These are phyloP conservation scores for Infundibulicybe gibba DNA, from an alignment of 768 basidiomycete species.

Conservation along the genomic window DNA sequence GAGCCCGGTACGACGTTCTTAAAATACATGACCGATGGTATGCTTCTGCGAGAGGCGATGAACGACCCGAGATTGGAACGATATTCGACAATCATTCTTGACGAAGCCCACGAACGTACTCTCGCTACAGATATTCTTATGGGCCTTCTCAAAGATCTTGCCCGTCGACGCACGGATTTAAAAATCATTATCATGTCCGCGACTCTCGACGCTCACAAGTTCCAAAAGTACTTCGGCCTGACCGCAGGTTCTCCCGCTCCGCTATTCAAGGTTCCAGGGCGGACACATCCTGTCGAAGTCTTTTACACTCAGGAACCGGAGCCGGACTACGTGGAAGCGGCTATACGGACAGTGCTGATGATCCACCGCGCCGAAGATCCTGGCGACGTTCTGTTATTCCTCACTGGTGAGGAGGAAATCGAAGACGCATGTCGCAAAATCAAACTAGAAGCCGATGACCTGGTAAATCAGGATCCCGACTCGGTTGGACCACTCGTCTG, in stretches of 20 bases:
- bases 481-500: slow-evolving; percentile 85
- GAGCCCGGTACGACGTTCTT: slow-evolving; percentile 87
- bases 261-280: slow-evolving; percentile 86
- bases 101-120: slow-evolving; percentile 98
- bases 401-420: slow-evolving; percentile 98
- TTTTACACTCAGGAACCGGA: slow-evolving; percentile 93
- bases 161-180: slow-evolving; percentile 77
- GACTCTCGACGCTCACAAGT: slow-evolving; percentile 94
- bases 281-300: slow-evolving; percentile 94
- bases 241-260: slow-evolving; percentile 51
- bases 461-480: slow-evolving; percentile 65
- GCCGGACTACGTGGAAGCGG: slow-evolving; percentile 95
- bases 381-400: slow-evolving; percentile 90
- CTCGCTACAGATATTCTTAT: slow-evolving; percentile 98
- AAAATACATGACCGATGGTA: slow-evolving; percentile 99
- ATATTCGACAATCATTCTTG: slow-evolving; percentile 97
- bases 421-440: slow-evolving; percentile 96
- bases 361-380: slow-evolving; percentile 94
- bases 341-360: slow-evolving; percentile 94
- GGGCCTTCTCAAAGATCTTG: slow-evolving; percentile 88
- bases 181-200: slow-evolving; percentile 99
- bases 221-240: slow-evolving; percentile 88
- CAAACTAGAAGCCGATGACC: slow-evolving; percentile 84
- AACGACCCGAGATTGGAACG: slow-evolving; percentile 87
- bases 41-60: slow-evolving; percentile 98